A percentile compares a stretch with the other conserved stretches of the same genome.
phyloP scores from a whole-genome alignment of 192 early-diverging fungal species.

The Coemansia sp. region DNA sequence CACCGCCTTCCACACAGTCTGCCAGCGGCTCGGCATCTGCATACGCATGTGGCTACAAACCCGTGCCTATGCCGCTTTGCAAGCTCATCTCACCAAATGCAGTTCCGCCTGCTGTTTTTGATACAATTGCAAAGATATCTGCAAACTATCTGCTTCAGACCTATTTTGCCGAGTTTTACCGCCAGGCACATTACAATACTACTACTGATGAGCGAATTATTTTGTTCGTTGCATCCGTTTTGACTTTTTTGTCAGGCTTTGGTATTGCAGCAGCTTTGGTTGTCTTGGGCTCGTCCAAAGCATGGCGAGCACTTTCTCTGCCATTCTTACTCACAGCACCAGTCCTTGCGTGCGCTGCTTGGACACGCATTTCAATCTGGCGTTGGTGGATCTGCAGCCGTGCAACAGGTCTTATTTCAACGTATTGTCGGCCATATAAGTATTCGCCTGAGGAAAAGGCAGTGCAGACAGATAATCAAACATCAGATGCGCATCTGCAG shows the following conservation, averaged over 20 bases:
- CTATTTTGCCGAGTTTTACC: conserved; percentile 29
- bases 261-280: conserved; percentile 6
- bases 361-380: conserved; percentile 22
- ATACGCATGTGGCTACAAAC: conserved; percentile 17
- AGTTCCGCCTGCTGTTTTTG: conserved; percentile 41
- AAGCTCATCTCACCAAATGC: conserved; percentile 18
- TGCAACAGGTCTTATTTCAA: conserved; percentile 7
- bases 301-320: conserved; percentile 23
- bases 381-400: conserved; percentile 29
- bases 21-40: neutral
- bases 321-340: conserved; percentile 13
- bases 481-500: neutral
- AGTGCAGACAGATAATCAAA: neutral
- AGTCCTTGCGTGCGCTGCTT: conserved; percentile 6
- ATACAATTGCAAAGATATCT: conserved; percentile 30
- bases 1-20: conserved; percentile 9
- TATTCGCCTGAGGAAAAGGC: neutral
- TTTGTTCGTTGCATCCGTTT: neutral
- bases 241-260: conserved; percentile 12
- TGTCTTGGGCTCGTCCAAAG: neutral
- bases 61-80: conserved; percentile 15
- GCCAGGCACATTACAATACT: conserved; percentile 31
- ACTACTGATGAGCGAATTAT: conserved; percentile 14
- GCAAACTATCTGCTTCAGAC: conserved; percentile 18
- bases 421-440: neutral